Evolutionary conservation across 2,329 filamentous ascomycete genomes (phyloP), one percentile per base, ranked within the genome.

Genomic region (Aspergillus udagawae): DNA sequence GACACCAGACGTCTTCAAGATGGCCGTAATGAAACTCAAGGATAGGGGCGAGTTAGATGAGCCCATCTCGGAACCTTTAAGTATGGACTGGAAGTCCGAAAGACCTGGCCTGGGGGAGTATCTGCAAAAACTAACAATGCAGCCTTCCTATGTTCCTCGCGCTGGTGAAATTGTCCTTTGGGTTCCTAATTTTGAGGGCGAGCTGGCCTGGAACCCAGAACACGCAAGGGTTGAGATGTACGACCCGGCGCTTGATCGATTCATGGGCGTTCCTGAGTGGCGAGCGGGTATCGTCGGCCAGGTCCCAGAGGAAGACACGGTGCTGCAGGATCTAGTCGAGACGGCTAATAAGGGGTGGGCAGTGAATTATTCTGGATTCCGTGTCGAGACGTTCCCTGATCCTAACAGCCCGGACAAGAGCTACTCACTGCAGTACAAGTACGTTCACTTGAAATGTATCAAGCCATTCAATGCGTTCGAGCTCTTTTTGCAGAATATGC

Each of bases 81-180:
- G 81, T 25, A 77, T 84, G 59, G 83, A 86, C 61, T 86, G 83
- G 83, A 72, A 78, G 41, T 76, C 80, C 0, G 80, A 83, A 47
- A 74, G 78, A 20, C 67, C 77, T 3, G 65, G 70, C 4, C 69
- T 85, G 0, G 67, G 72, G 0, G 64, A 72, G 2, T 65, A 77
- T 20, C 67, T 86, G 0, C 68, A 73, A 4, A 74, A 74, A 8
- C 65, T 80, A 17, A 68, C 69, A 3, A 61, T 77, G 8, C 75
- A 81, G 48, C 75, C 80, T 2, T 74, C 78, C 2, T 86, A 81
- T 65, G 63, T 82, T 1, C 83, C 84, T 2, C 78, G 84, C 2
- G 62, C 73, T 0, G 84, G 83, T 1, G 84, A 87, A 57, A 66
- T 86, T 3, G 83, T 86, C 0, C 72, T 87, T 0, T 86, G 82